Conservation (phyloP, 208 protist genomes). For the Leishmania turanica region DNA sequence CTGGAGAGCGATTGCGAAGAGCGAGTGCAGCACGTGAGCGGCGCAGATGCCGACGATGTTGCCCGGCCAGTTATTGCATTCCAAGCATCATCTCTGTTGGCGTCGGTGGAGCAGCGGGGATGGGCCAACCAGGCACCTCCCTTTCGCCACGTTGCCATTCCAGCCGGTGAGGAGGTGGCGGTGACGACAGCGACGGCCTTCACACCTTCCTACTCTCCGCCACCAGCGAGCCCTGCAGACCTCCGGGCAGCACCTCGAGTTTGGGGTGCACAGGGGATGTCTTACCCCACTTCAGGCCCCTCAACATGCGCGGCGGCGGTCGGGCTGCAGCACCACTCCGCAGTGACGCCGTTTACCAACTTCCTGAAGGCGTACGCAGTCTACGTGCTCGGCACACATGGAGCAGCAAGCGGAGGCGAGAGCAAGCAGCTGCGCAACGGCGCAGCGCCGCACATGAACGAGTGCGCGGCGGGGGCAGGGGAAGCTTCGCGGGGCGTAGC, state of each 20-base stretch:
- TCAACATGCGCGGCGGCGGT: background rate
- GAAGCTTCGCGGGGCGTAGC: background rate
- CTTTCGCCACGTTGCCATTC: background rate
- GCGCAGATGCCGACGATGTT: background rate
- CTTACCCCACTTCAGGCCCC: background rate
- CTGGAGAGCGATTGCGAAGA: background rate
- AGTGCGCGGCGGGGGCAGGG: background rate
- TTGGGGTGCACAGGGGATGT: background rate
- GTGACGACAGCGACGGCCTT: background rate
- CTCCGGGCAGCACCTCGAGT: constrained; percentile 1
- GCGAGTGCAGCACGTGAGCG: background rate
- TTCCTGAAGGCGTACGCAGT: constrained; percentile 53
- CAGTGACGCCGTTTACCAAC: constrained; percentile 25
- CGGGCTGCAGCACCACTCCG: background rate
- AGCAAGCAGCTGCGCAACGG: background rate
- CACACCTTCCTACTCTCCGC: constrained; percentile 10
- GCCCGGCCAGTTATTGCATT: background rate
- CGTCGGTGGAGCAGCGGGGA: background rate
- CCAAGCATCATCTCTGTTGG: background rate
- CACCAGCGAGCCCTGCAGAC: constrained; percentile 12
- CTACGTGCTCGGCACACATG: constrained; percentile 1
- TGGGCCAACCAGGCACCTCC: background rate
- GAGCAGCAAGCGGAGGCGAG: background rate
- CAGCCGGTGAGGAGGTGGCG: background rate
- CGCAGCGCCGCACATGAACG: background rate